These are phyloP conservation scores for Bauhinia variegata DNA, from an alignment of 306 rosid genomes.

Conservation along the genomic window DNA sequence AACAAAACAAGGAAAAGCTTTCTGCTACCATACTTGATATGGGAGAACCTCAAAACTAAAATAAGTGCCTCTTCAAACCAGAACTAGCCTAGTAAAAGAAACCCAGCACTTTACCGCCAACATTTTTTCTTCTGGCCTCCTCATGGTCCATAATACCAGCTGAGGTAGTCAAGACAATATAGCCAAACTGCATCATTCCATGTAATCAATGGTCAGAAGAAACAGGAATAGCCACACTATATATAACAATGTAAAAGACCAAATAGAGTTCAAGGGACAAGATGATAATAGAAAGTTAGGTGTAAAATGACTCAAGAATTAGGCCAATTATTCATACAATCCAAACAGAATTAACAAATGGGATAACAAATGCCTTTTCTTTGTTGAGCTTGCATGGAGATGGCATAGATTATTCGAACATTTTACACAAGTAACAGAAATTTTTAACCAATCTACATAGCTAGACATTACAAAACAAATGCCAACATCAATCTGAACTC, in stretches of 20 bases:
- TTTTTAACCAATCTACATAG: not conserved
- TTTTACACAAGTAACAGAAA: not conserved
- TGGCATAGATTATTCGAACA: too few species aligned
- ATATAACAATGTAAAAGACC: not conserved
- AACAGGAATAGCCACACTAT: not conserved
- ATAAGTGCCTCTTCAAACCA: conserved; percentile 3
- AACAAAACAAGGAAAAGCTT: too few species aligned
- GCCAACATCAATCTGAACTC: too few species aligned
- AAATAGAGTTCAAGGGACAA: conserved; percentile 4
- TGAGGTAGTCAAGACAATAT: conserved; percentile 48
- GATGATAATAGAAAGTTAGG: not conserved
- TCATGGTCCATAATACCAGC: conserved; percentile 53
- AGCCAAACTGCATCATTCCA: conserved; percentile 42
- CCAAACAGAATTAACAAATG: not conserved
- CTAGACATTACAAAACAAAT: too few species aligned
- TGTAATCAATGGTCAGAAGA: not conserved
- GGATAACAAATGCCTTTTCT: too few species aligned
- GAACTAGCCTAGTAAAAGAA: conserved; percentile 41
- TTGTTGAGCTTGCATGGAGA: too few species aligned
- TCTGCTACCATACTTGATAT: not conserved
- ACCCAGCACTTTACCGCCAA: conserved; percentile 50
- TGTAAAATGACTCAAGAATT: too few species aligned
- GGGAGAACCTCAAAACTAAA: conserved; percentile 19
- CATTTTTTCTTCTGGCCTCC: conserved; percentile 51
- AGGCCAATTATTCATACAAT: too few species aligned